phyloP scores from a whole-genome alignment of 306 rosid genomes.

The Cucurbita pepo region DNA sequence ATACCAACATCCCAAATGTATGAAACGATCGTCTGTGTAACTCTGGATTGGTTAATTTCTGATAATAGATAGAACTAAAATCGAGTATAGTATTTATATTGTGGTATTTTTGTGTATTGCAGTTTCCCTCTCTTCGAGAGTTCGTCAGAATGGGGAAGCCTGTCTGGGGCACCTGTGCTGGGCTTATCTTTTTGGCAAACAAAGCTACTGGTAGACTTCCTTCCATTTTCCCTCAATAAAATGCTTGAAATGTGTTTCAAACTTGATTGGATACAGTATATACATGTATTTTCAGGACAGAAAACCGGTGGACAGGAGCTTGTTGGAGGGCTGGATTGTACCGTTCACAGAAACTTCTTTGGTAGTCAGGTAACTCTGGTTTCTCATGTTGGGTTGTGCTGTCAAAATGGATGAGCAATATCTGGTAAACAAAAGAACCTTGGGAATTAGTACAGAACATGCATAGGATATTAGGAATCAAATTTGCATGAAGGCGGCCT shows the following conservation, averaged over 20 bases:
- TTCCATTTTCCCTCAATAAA: neutral
- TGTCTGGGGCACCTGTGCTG: constrained; percentile 99
- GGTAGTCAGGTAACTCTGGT: constrained; percentile 69
- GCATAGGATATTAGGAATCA: neutral
- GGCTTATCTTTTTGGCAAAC: constrained; percentile 87
- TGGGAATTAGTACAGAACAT: neutral
- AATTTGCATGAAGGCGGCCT: neutral
- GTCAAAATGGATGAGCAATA: neutral
- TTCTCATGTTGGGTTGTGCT: neutral
- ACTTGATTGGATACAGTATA: neutral
- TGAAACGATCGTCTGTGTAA: neutral
- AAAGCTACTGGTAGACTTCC: constrained; percentile 50
- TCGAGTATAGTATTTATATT: neutral
- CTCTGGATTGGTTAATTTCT: neutral
- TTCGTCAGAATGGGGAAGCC: constrained; percentile 87
- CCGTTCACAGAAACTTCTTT: constrained; percentile 84
- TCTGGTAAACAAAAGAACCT: neutral
- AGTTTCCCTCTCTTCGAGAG: constrained; percentile 90
- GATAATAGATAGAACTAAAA: neutral
- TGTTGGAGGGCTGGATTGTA: constrained; percentile 93
- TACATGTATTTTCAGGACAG: constrained; percentile 56
- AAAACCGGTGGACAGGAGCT: constrained; percentile 78
- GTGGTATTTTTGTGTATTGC: neutral
- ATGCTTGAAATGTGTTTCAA: neutral
- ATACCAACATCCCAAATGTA: neutral